These are phyloP conservation scores for Triangularia verruculosa DNA, from an alignment of 2,329 filamentous ascomycete genomes.

Conservation along the genomic window DNA sequence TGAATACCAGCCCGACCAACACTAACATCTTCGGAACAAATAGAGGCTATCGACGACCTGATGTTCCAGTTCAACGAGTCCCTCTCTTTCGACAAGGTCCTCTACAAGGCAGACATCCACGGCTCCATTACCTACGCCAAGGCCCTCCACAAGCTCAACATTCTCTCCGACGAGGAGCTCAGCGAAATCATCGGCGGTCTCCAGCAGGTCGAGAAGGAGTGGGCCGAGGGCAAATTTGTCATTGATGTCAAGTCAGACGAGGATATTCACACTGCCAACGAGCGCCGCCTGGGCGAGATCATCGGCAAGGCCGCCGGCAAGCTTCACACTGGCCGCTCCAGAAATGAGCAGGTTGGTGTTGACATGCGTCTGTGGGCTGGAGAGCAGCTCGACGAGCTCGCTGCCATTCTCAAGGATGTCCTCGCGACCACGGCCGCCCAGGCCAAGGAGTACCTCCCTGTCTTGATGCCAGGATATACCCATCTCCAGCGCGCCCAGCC, in stretches of 20 bases:
- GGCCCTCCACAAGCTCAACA: slow-evolving; percentile 58
- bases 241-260: slow-evolving; percentile 55
- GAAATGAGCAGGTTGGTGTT: slow-evolving; percentile 87
- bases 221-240: slow-evolving; percentile 48
- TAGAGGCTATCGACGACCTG: slow-evolving; percentile 77
- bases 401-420: slow-evolving; percentile 65
- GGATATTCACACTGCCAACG: slow-evolving; percentile 66
- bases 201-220: slow-evolving; percentile 52
- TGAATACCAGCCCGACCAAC: slow-evolving; percentile 10
- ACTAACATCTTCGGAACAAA: slow-evolving; percentile 6
- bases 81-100: slow-evolving; percentile 72
- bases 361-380: slow-evolving; percentile 76
- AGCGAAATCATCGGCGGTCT: slow-evolving; percentile 70
- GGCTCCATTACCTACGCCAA: slow-evolving; percentile 83
- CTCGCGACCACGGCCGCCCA: slow-evolving; percentile 66
- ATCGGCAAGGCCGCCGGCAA: slow-evolving; percentile 87
- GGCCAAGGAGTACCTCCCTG: slow-evolving; percentile 71
- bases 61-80: slow-evolving; percentile 85
- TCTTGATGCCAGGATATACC: slow-evolving; percentile 85
- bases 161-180: slow-evolving; percentile 72
- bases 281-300: slow-evolving; percentile 73
- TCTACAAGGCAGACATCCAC: slow-evolving; percentile 77
- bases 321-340: slow-evolving; percentile 81
- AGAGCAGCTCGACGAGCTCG: slow-evolving; percentile 69
- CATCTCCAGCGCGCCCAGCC: slow-evolving; percentile 81